phyloP scores from a whole-genome alignment of 306 rosid genomes.

The Lablab purpureus region DNA sequence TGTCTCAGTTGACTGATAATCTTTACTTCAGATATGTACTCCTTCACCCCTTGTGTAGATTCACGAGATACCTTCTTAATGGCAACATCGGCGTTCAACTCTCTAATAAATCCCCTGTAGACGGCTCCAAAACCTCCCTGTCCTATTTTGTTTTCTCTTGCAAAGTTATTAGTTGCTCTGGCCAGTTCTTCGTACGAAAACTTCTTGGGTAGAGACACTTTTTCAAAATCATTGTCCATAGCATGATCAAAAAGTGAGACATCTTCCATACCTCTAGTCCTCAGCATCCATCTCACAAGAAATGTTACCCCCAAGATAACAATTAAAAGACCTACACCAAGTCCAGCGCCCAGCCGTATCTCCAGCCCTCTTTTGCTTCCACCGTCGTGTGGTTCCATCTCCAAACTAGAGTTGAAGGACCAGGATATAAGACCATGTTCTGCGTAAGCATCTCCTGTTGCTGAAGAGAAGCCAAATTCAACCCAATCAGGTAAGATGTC shows the following conservation, averaged over 20 bases:
- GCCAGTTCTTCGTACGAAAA: conserved; percentile 50
- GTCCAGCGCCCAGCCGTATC: conserved; percentile 31
- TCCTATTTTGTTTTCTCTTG: conserved; percentile 46
- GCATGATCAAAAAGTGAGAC: background rate
- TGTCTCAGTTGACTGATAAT: background rate
- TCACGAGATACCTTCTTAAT: background rate
- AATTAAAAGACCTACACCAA: conserved; percentile 34
- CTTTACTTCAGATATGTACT: background rate
- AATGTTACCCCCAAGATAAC: conserved; percentile 15
- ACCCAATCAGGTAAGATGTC: conserved; percentile 45
- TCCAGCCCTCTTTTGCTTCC: background rate
- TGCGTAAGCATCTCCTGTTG: conserved; percentile 38
- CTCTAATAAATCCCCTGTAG: background rate
- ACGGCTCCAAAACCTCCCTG: conserved; percentile 36
- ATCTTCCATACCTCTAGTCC: background rate
- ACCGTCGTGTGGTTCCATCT: conserved; percentile 7
- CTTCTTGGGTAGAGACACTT: conserved; percentile 37
- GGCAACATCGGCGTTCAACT: background rate
- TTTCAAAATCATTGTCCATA: conserved; percentile 47
- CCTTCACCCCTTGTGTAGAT: background rate
- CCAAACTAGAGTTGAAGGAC: conserved; percentile 48
- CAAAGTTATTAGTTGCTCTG: conserved; percentile 48
- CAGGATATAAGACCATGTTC: conserved; percentile 50
- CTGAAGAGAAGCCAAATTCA: conserved; percentile 51
- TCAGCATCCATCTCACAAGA: conserved; percentile 22